Evolutionary conservation across 2,329 filamentous ascomycete species (phyloP).

Genomic region (Aureobasidium sp.): DNA sequence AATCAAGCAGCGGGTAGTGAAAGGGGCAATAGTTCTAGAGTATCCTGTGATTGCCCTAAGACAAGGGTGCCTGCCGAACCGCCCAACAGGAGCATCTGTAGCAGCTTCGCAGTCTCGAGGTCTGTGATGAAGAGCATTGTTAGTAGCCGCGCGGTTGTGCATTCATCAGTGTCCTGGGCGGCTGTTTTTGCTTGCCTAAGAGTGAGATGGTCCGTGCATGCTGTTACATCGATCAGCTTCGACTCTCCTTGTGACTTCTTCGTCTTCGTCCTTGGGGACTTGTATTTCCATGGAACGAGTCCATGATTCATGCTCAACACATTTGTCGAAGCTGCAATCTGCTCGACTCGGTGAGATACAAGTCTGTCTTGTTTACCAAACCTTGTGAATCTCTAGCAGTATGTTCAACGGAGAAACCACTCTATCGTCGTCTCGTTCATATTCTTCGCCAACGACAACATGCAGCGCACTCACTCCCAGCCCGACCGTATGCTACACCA

Average conservation of each 20-base stretch:
- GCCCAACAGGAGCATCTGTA: not conserved
- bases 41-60: not conserved
- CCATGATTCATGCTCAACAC: not conserved
- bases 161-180: not conserved
- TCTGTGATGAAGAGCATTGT: not conserved
- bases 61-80: not conserved
- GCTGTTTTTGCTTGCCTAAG: not conserved
- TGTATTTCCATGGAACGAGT: not conserved
- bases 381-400: not conserved
- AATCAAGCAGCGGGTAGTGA: not conserved
- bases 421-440: conserved; percentile 21
- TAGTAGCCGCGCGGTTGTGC: not conserved
- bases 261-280: not conserved
- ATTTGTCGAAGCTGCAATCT: not conserved
- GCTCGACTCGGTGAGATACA: not conserved
- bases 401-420: not conserved
- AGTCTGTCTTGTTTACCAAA: not conserved
- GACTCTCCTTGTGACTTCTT: not conserved
- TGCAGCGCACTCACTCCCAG: conserved; percentile 65
- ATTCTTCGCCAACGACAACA: conserved; percentile 66
- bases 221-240: not conserved
- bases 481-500: conserved; percentile 65
- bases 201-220: not conserved
- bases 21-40: conserved; percentile 9
- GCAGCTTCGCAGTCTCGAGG: not conserved